These are phyloP conservation scores for Puccinia hordei DNA, from an alignment of 1,284 basidiomycete genomes.

Conservation along the genomic window DNA sequence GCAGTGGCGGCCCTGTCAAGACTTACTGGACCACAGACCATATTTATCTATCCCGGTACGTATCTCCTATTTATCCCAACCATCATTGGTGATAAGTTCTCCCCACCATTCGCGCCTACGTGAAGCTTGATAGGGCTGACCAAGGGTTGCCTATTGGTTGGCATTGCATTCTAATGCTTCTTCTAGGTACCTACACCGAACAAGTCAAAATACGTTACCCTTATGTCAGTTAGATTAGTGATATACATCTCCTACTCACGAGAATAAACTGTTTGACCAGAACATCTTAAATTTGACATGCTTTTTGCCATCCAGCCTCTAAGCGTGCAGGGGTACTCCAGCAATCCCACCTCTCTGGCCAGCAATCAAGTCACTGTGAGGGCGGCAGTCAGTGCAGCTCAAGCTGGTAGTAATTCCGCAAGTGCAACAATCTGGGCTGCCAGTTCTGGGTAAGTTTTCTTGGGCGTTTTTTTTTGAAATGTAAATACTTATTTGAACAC, in stretches of 20 bases:
- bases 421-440: constrained; percentile 27
- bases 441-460: constrained; percentile 5
- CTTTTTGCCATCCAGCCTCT: neutral
- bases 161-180: neutral
- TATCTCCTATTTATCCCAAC: neutral
- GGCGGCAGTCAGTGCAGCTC: constrained; percentile 15
- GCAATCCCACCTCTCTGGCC: constrained; percentile 1
- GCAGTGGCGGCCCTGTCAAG: constrained; percentile 7
- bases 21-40: constrained; percentile 1
- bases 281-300: neutral
- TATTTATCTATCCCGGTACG: constrained; percentile 34
- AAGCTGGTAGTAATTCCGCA: constrained; percentile 24
- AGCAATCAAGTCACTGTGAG: constrained; percentile 33
- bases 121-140: neutral
- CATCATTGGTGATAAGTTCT: neutral
- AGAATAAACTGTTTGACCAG: neutral
- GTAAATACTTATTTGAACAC: neutral
- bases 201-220: constrained; percentile 13
- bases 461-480: neutral
- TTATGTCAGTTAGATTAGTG: neutral
- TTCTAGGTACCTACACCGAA: constrained; percentile 7
- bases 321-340: constrained; percentile 28
- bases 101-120: neutral
- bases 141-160: too few species aligned
- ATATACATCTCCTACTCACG: neutral